Conservation (phyloP, 805 yeast genomes). For the Candida awuae region DNA sequence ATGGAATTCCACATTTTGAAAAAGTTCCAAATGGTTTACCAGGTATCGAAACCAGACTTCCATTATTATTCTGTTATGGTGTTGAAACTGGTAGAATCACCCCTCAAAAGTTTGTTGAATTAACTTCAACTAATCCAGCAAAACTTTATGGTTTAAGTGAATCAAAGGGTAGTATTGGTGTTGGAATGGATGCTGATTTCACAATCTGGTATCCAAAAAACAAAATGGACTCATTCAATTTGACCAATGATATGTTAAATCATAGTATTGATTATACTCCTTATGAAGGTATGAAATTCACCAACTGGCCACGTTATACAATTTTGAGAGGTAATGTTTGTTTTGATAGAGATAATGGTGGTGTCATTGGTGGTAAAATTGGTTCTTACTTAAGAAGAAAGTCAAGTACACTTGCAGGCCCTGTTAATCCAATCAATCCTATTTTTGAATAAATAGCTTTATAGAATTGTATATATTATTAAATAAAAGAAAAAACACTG, state of each 20-base stretch:
- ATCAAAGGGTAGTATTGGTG: slow-evolving; percentile 34
- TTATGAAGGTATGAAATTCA: slow-evolving; percentile 30
- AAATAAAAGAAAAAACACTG: no score
- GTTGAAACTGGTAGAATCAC: slow-evolving; percentile 33
- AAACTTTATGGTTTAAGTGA: slow-evolving; percentile 36
- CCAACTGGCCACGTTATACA: slow-evolving; percentile 39
- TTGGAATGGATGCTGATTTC: slow-evolving; percentile 42
- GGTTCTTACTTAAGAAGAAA: slow-evolving; percentile 25
- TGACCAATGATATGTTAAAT: slow-evolving; percentile 27
- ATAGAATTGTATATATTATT: no score
- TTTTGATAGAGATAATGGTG: slow-evolving; percentile 25
- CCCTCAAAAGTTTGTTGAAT: slow-evolving; percentile 36
- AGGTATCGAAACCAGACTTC: slow-evolving; percentile 39
- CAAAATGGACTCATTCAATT: slow-evolving; percentile 17
- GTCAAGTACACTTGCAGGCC: slow-evolving; percentile 16
- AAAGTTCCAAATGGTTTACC: slow-evolving; percentile 41
- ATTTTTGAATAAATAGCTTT: slow-evolving; percentile 6
- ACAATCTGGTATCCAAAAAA: slow-evolving; percentile 38
- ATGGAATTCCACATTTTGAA: slow-evolving; percentile 33
- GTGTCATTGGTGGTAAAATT: slow-evolving; percentile 11
- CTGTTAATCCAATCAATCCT: slow-evolving; percentile 17
- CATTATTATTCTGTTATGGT: slow-evolving; percentile 35
- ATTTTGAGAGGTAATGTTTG: slow-evolving; percentile 31
- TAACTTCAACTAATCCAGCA: slow-evolving; percentile 38
- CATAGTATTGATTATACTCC: slow-evolving; percentile 33